These are phyloP conservation scores for Mariannaea elegans DNA, from an alignment of 2,329 filamentous ascomycete genomes.

Conservation along the genomic window DNA sequence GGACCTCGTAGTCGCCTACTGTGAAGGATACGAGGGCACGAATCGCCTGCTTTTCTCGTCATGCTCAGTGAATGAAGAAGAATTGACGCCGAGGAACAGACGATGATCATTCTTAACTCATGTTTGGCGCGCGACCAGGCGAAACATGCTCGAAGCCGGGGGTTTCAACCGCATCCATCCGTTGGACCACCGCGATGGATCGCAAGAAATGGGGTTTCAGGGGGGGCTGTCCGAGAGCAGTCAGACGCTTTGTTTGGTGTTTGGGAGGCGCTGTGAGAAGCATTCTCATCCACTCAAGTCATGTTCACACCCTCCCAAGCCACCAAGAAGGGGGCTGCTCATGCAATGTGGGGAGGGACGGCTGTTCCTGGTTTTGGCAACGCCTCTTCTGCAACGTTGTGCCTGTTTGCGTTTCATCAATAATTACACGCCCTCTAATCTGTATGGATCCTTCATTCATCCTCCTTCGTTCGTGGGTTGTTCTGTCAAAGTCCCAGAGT, in stretches of 20 bases:
- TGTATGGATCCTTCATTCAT: not conserved
- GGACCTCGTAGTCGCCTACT: not conserved
- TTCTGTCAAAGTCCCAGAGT: too few relatives aligned
- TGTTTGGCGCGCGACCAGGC: conserved; percentile 37
- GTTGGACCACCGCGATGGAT: conserved; percentile 28
- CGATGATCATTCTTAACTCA: not conserved
- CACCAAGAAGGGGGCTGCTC: too few relatives aligned
- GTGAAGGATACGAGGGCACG: conserved; percentile 1
- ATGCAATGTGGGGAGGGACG: conserved; percentile 3
- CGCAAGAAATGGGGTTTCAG: conserved; percentile 16
- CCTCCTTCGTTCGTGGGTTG: not conserved
- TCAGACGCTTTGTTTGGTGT: not conserved
- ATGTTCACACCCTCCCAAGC: not conserved
- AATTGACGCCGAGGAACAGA: not conserved
- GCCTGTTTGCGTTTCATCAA: conserved; percentile 2
- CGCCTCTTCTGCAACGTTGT: not conserved
- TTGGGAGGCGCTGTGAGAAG: not conserved
- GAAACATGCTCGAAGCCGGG: conserved; percentile 30
- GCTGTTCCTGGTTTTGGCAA: conserved; percentile 1
- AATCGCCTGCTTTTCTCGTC: not conserved
- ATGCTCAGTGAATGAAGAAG: not conserved
- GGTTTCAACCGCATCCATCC: conserved; percentile 5
- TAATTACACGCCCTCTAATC: not conserved
- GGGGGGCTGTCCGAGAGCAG: not conserved
- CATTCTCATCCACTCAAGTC: not conserved